A percentile compares a stretch with the other conserved stretches of the same genome.
phyloP scores from a whole-genome alignment of 352 stramenopile genomes.

The Globisporangium yorkense region DNA sequence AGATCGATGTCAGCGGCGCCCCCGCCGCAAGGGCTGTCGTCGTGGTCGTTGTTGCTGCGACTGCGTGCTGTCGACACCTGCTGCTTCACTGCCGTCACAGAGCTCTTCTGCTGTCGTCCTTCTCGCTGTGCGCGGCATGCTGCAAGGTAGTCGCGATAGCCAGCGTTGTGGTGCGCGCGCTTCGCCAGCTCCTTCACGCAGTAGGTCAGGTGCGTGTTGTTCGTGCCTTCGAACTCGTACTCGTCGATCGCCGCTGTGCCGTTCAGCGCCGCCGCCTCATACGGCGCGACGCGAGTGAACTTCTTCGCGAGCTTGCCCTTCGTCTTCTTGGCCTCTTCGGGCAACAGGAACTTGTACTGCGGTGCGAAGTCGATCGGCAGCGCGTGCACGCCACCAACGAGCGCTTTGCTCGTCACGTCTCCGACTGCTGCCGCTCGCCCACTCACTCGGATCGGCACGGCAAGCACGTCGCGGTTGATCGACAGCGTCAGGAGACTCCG shows the following conservation, averaged over 20 bases:
- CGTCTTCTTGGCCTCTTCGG: slow-evolving; percentile 57
- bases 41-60: slow-evolving; percentile 21
- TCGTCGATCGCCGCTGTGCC: slow-evolving; percentile 70
- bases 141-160: slow-evolving; percentile 66
- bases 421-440: slow-evolving; percentile 58
- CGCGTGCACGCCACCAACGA: slow-evolving; percentile 58
- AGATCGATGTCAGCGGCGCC: slow-evolving; percentile 35
- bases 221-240: slow-evolving; percentile 79
- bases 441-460: slow-evolving; percentile 53
- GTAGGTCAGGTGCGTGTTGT: slow-evolving; percentile 83
- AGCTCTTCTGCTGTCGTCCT: slow-evolving; percentile 23
- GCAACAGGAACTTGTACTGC: slow-evolving; percentile 88
- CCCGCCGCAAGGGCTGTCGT: slow-evolving; percentile 19
- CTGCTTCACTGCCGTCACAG: slow-evolving; percentile 31
- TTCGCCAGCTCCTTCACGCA: slow-evolving; percentile 77
- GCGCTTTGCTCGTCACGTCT: slow-evolving; percentile 18
- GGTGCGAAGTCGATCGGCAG: slow-evolving; percentile 82
- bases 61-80: slow-evolving; percentile 34
- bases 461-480: slow-evolving; percentile 43
- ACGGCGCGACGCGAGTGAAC: slow-evolving; percentile 61
- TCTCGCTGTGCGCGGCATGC: slow-evolving; percentile 36
- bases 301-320: slow-evolving; percentile 41
- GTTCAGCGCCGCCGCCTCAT: slow-evolving; percentile 54
- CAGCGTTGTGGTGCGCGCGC: slow-evolving; percentile 53
- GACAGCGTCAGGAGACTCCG: slow-evolving; percentile 30